A percentile compares a stretch with the other conserved stretches of the same genome.
Evolutionary conservation across 371 early-diverging fungal genomes (phyloP).

Genomic region (Actinomortierella ambigua): DNA sequence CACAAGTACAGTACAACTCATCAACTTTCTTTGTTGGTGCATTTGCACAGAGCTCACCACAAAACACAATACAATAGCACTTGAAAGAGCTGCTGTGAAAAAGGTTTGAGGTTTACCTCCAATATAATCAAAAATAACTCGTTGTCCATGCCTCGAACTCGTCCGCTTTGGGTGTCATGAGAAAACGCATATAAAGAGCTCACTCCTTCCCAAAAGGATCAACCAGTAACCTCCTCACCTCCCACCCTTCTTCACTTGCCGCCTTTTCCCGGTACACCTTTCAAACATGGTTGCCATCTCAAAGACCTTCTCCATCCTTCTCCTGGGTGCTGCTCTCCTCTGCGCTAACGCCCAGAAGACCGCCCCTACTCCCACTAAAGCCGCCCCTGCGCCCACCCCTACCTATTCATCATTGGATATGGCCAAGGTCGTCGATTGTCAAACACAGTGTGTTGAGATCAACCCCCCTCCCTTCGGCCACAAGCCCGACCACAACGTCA

Average conservation of each 20-base stretch:
- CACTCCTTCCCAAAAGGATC: not conserved
- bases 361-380: slow-evolving; percentile 10
- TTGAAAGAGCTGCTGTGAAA: no score
- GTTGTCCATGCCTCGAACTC: no score
- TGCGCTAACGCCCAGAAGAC: slow-evolving; percentile 20
- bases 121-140: no score
- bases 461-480: slow-evolving; percentile 25
- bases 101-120: no score
- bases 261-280: slow-evolving; percentile 13
- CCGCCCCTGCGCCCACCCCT: slow-evolving; percentile 8
- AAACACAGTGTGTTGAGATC: slow-evolving; percentile 23
- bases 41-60: no score
- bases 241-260: slow-evolving; percentile 2
- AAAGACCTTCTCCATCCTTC: slow-evolving; percentile 18
- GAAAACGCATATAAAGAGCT: slow-evolving; percentile 16
- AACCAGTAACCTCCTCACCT: slow-evolving; percentile 8
- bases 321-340: slow-evolving; percentile 22
- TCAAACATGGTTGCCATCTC: slow-evolving; percentile 33
- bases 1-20: no score
- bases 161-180: no score
- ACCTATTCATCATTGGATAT: slow-evolving; percentile 17
- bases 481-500: slow-evolving; percentile 8
- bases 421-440: slow-evolving; percentile 37
- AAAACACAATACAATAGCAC: no score
- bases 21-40: no score